These are phyloP conservation scores for Echium plantagineum DNA, from an alignment of 257 asterid genomes.

Conservation along the genomic window DNA sequence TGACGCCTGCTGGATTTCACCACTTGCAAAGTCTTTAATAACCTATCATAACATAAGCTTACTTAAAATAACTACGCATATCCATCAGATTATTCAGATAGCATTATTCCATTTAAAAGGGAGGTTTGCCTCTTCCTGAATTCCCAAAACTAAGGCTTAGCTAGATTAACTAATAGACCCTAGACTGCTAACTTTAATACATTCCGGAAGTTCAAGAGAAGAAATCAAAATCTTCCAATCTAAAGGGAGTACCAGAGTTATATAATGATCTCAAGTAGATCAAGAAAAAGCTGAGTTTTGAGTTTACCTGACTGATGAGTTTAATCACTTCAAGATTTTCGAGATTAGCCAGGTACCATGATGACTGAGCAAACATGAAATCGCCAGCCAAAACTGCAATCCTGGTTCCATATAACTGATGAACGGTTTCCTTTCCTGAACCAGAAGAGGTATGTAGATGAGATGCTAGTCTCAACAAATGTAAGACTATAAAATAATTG, in stretches of 20 bases:
- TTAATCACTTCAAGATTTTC: constrained; percentile 91
- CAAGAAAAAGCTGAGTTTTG: background rate
- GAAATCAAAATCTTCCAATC: background rate
- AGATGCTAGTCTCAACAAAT: background rate
- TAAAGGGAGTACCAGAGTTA: too few species aligned
- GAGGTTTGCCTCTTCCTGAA: too few species aligned
- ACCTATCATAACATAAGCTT: constrained; percentile 29
- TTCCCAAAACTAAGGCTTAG: too few species aligned
- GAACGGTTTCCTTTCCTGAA: constrained; percentile 86
- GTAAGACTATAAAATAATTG: too few species aligned
- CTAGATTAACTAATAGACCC: too few species aligned
- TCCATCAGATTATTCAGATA: too few species aligned
- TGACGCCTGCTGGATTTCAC: constrained; percentile 94
- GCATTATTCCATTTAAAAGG: too few species aligned
- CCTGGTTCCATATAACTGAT: constrained; percentile 79
- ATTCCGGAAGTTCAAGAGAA: background rate
- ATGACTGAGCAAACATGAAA: constrained; percentile 94
- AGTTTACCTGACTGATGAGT: constrained; percentile 81
- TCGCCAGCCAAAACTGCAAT: constrained; percentile 97
- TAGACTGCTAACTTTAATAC: too few species aligned
- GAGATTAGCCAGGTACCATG: constrained; percentile 95
- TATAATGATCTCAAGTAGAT: background rate
- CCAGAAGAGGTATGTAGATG: background rate
- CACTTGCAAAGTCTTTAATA: constrained; percentile 93
- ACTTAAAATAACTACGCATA: background rate